phyloP scores from a whole-genome alignment of 768 basidiomycete species.

The Leccinellum rugosiceps region DNA sequence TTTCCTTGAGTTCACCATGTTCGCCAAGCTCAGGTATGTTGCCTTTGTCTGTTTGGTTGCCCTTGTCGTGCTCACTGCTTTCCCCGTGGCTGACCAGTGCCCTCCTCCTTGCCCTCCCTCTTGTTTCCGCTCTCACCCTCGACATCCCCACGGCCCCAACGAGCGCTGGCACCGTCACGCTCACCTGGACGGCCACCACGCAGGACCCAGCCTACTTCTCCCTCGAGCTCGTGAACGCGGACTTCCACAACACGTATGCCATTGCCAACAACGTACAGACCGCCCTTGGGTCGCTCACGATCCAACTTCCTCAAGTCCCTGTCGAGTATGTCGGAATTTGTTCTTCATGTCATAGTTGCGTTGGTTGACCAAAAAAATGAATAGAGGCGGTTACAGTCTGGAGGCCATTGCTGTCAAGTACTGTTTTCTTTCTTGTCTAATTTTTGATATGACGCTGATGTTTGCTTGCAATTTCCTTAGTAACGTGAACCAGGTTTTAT shows the following conservation, averaged over 20 bases:
- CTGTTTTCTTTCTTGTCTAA: background rate
- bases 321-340: slow-evolving; percentile 32
- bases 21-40: slow-evolving; percentile 46
- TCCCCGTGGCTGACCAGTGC: slow-evolving; percentile 27
- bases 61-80: background rate
- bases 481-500: slow-evolving; percentile 45
- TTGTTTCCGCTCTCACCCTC: slow-evolving; percentile 45
- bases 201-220: slow-evolving; percentile 43
- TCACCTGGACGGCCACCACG: slow-evolving; percentile 44
- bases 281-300: slow-evolving; percentile 27
- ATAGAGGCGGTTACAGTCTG: slow-evolving; percentile 48
- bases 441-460: background rate
- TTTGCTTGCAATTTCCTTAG: slow-evolving; percentile 10
- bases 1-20: slow-evolving; percentile 41
- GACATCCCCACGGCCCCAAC: slow-evolving; percentile 33
- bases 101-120: slow-evolving; percentile 44
- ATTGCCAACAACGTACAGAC: slow-evolving; percentile 54
- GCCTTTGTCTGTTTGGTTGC: rapidly evolving
- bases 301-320: slow-evolving; percentile 49
- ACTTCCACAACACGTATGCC: slow-evolving; percentile 53
- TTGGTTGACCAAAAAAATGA: background rate
- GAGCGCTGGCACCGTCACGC: slow-evolving; percentile 34
- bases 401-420: slow-evolving; percentile 44
- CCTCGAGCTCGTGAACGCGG: slow-evolving; percentile 44
- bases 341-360: background rate